Evolutionary conservation across 352 stramenopile genomes (phyloP), one percentile per base, ranked within the genome.

Genomic region (Globisporangium middletonii): DNA sequence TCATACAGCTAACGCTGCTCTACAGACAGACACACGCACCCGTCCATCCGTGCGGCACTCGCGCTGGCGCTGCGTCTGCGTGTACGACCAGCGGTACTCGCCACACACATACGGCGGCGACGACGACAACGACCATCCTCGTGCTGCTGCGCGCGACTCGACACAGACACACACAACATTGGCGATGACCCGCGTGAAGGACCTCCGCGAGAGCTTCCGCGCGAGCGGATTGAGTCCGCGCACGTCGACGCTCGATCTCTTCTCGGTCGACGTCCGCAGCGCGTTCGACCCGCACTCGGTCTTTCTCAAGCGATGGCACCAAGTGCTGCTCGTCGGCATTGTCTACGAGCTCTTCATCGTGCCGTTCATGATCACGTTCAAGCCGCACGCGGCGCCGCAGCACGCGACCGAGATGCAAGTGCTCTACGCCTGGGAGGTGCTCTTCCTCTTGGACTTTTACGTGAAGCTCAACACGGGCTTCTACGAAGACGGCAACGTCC

Each of bases 401-500:
- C 42, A 60, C 16, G 50, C 57, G 8, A 38, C 30, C 1, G 65
- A 74, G 48, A 59, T 75, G 8, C 55, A 62, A 0, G n/a, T 79
- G 12, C 28, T 67, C 1, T 46, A 77, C 2, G 27, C 56, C 1
- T 75, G 60, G 30, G 83, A 92, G 33, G 19, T 70, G 2, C 33
- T 86, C 1, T 88, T 92, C 47, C 19, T 79, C 4, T 15, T 75
- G 0, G 83, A 92, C 30, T 67, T 90, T 15, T 71, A 71, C 44
- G 66, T 90, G 11, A 72, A 79, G 54, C 66, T 82, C 1, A 70
- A 82, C 51, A 88, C 71, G 1, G 72, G 78, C 1, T 87, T 68
- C 53, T 88, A 88, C 57, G 59, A 75, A 30, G 72, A 83, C 37
- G 77, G 77, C 19, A 83, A 88, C 50, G 44, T 88, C n/a, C 59